Conservation (phyloP, 164 flowering plant genomes). For the Kalanchoe fedtschenkoi region DNA sequence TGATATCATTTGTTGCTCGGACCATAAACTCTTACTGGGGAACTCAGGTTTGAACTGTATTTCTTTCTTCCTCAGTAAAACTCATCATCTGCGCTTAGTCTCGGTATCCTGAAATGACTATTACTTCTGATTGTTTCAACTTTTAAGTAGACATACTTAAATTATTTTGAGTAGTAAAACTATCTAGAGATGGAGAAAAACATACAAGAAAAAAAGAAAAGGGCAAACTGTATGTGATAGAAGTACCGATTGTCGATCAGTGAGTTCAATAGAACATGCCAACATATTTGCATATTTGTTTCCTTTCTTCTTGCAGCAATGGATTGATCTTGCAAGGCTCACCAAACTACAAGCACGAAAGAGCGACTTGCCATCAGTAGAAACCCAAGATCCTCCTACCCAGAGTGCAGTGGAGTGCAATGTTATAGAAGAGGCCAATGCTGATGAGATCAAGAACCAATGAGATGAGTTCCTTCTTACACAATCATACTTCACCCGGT, state of each 20-base stretch:
- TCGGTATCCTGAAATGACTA: not conserved
- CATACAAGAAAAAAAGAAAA: not conserved
- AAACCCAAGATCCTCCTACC: conserved; percentile 23
- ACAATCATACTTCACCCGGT: not conserved
- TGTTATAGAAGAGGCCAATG: conserved; percentile 26
- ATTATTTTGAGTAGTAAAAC: not conserved
- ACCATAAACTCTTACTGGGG: conserved; percentile 85
- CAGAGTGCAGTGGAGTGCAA: conserved; percentile 29
- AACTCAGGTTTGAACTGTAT: conserved; percentile 54
- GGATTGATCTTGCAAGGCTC: conserved; percentile 84
- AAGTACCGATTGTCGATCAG: not conserved
- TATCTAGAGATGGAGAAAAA: not conserved
- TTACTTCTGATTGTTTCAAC: not conserved
- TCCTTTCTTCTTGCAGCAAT: conserved; percentile 60
- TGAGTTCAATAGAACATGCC: not conserved
- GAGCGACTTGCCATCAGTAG: conserved; percentile 17
- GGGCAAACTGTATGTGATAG: not conserved
- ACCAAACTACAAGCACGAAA: conserved; percentile 64
- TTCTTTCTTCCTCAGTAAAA: not conserved
- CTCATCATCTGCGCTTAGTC: not conserved
- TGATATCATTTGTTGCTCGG: conserved; percentile 65
- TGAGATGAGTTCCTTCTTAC: conserved; percentile 21
- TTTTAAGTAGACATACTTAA: not conserved
- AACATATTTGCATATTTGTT: not conserved
- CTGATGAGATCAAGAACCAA: conserved; percentile 45